Percentiles rank a stretch among this genome's conserved stretches.
Conservation (phyloP, 148 eudicot species). For the Beta vulgaris region DNA sequence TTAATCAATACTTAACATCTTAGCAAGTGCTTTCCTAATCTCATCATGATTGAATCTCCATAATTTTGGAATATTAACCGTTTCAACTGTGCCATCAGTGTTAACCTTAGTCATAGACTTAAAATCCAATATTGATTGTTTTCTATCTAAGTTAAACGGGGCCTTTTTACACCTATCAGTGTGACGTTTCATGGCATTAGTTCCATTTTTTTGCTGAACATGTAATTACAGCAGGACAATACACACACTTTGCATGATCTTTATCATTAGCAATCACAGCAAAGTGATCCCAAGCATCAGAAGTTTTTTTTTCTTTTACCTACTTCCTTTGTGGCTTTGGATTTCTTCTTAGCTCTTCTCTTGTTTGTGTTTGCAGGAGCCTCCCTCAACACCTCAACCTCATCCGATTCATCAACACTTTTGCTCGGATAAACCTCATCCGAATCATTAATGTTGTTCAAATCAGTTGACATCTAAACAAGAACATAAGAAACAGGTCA, state of each 20-base stretch:
- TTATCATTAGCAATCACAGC: background rate
- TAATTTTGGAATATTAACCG: background rate
- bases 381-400: too few species aligned
- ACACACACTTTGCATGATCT: background rate
- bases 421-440: too few species aligned
- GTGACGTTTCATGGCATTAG: too few species aligned
- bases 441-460: too few species aligned
- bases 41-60: background rate
- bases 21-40: slow-evolving; percentile 4
- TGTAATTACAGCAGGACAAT: background rate
- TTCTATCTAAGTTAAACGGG: slow-evolving; percentile 4
- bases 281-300: slow-evolving; percentile 13
- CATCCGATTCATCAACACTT: too few species aligned
- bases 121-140: background rate
- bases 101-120: background rate
- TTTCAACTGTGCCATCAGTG: slow-evolving; percentile 6
- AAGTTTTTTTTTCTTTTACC: background rate
- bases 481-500: too few species aligned
- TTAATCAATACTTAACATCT: slow-evolving; percentile 11
- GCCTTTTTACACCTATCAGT: background rate
- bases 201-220: background rate
- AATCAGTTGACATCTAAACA: too few species aligned
- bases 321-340: too few species aligned
- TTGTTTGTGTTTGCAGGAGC: too few species aligned
- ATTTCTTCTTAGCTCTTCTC: too few species aligned